Conservation (phyloP, 176 grass and related monocot genomes). For the Eleusine indica region DNA sequence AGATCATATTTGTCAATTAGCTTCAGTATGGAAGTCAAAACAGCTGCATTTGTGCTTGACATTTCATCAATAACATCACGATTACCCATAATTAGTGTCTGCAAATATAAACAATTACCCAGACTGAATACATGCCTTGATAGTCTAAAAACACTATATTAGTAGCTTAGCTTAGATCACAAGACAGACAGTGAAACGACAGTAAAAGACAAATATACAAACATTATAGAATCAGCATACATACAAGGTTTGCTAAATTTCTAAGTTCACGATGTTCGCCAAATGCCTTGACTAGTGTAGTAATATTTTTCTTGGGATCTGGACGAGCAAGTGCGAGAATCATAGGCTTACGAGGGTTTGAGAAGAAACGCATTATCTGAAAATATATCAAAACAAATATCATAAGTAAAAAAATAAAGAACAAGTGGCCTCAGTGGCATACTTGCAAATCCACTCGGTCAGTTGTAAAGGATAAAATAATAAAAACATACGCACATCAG, state of each 20-base stretch:
- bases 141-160: slow-evolving; percentile 7
- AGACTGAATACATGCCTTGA: background rate
- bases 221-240: slow-evolving; percentile 27
- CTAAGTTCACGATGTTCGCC: slow-evolving; percentile 72
- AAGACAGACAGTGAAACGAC: background rate
- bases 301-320: slow-evolving; percentile 88
- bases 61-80: slow-evolving; percentile 90
- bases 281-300: slow-evolving; percentile 83
- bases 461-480: slow-evolving; percentile 13
- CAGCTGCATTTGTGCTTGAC: slow-evolving; percentile 74
- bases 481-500: slow-evolving; percentile 54
- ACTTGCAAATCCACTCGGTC: slow-evolving; percentile 21
- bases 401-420: slow-evolving; percentile 14
- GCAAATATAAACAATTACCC: slow-evolving; percentile 32
- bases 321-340: slow-evolving; percentile 81
- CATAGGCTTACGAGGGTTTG: slow-evolving; percentile 84
- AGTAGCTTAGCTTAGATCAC: background rate
- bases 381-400: slow-evolving; percentile 24
- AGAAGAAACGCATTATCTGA: slow-evolving; percentile 88
- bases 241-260: slow-evolving; percentile 91
- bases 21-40: slow-evolving; percentile 78
- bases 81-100: slow-evolving; percentile 95
- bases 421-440: background rate
- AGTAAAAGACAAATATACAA: slow-evolving; percentile 21
- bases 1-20: slow-evolving; percentile 92